Evolutionary conservation across 306 rosid genomes (phyloP).

Genomic region (Albizia julibrissin): DNA sequence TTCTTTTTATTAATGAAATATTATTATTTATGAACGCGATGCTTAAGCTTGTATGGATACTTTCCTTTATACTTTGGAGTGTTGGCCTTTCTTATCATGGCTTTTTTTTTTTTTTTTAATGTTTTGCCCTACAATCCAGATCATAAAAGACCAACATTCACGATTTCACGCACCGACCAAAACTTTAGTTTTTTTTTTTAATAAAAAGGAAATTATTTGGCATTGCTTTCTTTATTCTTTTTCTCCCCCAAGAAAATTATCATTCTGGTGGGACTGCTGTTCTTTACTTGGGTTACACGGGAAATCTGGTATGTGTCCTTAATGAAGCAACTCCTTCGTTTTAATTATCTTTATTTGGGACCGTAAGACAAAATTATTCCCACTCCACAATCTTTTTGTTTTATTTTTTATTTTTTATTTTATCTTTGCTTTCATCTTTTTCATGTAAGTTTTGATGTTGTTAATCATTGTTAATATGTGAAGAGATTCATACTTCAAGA

Average conservation of each 20-base stretch:
- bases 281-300: constrained; percentile 30
- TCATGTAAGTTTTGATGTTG: not conserved
- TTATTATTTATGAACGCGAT: not conserved
- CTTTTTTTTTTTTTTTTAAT: not conserved
- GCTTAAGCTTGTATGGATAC: not conserved
- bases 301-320: not conserved
- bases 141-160: not conserved
- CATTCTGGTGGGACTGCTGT: constrained; percentile 16
- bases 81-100: not conserved
- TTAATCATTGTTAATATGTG: not conserved
- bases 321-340: not conserved
- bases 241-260: not conserved
- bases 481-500: constrained; percentile 2
- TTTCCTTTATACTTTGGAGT: not conserved
- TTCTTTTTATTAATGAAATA: no score
- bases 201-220: not conserved
- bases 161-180: not conserved
- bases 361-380: not conserved
- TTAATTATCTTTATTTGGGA: not conserved
- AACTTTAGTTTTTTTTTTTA: not conserved
- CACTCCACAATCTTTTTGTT: not conserved
- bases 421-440: not conserved
- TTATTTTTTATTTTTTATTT: not conserved
- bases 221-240: not conserved
- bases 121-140: constrained; percentile 17